Percentiles rank a stretch among this genome's conserved stretches.
Evolutionary conservation across 257 asterid species (phyloP).

Genomic region (Gentiana dahurica): DNA sequence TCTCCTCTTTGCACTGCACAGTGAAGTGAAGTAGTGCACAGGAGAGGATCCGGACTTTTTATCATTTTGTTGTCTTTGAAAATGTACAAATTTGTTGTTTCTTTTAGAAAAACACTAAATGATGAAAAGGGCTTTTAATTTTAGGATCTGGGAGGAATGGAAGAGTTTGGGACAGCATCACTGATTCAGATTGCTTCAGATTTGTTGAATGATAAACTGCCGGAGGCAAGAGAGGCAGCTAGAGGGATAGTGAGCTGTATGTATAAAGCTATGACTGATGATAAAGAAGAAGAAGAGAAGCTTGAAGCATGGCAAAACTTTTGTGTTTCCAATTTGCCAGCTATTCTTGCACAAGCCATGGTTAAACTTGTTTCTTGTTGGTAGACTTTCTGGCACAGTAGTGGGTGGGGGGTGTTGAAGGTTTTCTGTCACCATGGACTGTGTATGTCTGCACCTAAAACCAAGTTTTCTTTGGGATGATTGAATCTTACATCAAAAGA

Average conservation of each 20-base stretch:
- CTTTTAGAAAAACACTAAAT: background rate
- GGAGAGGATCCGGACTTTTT: too few species aligned
- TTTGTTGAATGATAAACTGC: constrained; percentile 74
- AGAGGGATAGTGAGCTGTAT: constrained; percentile 37
- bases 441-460: background rate
- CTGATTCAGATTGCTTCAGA: constrained; percentile 46
- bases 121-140: background rate
- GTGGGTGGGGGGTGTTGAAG: background rate
- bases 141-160: constrained; percentile 63
- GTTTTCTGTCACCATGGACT: background rate
- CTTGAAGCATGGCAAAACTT: constrained; percentile 71
- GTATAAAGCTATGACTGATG: constrained; percentile 38
- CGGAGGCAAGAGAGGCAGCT: constrained; percentile 93
- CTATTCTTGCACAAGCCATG: constrained; percentile 74
- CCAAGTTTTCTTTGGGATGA: background rate
- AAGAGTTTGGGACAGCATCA: constrained; percentile 46
- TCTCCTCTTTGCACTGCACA: too few species aligned
- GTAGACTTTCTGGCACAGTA: background rate
- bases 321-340: constrained; percentile 69
- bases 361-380: constrained; percentile 51
- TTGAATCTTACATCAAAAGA: too few species aligned
- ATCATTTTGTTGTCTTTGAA: too few species aligned
- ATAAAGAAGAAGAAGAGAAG: constrained; percentile 55
- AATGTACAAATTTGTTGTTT: too few species aligned
- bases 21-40: too few species aligned